A percentile compares a stretch with the other conserved stretches of the same genome.
These are phyloP conservation scores for Fallopia convolvulus DNA, from an alignment of 148 eudicot species.

Conservation along the genomic window DNA sequence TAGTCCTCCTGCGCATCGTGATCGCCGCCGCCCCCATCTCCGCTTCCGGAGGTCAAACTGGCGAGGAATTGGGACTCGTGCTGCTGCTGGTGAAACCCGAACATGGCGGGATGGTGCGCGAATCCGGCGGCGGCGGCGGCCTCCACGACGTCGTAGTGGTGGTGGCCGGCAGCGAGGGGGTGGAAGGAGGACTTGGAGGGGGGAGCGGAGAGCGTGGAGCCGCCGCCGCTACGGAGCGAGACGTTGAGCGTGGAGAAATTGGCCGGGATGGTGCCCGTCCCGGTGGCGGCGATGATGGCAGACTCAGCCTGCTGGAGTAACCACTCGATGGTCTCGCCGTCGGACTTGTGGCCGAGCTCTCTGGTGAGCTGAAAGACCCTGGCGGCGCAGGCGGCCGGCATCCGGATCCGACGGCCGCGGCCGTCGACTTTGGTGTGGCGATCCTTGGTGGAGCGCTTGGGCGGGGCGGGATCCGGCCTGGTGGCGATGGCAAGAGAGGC, in stretches of 20 bases:
- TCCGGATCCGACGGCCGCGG: conserved; percentile 50
- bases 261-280: conserved; percentile 52
- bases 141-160: conserved; percentile 28
- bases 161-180: conserved; percentile 16
- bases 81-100: conserved; percentile 44
- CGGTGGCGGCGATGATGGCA: conserved; percentile 50
- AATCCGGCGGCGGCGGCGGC: conserved; percentile 23
- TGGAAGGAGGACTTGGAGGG: conserved; percentile 28
- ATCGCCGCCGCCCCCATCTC: conserved; percentile 14
- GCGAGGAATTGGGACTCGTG: conserved; percentile 17
- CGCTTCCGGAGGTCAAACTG: conserved; percentile 18
- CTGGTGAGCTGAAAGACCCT: conserved; percentile 48
- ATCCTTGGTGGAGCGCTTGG: conserved; percentile 41
- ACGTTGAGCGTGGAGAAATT: conserved; percentile 48
- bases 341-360: conserved; percentile 48
- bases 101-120: conserved; percentile 25
- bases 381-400: conserved; percentile 66
- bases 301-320: conserved; percentile 54
- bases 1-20: conserved; percentile 27
- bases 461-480: background rate
- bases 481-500: background rate
- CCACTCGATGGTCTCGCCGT: conserved; percentile 60
- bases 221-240: conserved; percentile 33
- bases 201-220: conserved; percentile 37
- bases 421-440: conserved; percentile 63